Base-by-base conservation (phyloP, 352 stramenopile genomes). In the Phytophthora agathidicida region DNA sequence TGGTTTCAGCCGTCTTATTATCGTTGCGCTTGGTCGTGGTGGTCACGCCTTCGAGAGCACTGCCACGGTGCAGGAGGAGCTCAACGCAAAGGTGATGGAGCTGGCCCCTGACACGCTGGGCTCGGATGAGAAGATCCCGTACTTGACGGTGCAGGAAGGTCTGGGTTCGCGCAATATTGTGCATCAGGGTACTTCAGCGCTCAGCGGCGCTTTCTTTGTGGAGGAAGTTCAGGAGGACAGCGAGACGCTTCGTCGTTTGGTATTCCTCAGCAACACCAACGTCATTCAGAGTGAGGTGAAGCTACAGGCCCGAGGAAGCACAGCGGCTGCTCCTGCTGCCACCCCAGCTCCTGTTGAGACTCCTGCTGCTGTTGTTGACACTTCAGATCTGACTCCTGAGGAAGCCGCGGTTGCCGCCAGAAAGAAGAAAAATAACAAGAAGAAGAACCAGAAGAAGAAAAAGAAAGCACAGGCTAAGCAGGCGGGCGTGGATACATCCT, bases 231-330 rank as follows among this genome's bases (percentile, higher is more conserved):
- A 70, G 20, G 73, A 83, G 20, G 68, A 84, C 26, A 57, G 46
- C 48, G 61, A 86, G 16, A 66, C 45, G 8, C 57, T 81, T 24
- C 80, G 84, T 14, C 78, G 85, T n/a, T 66, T 94, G 23, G 72
- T 94, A 10, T 94, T 94, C 39, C 65, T 86, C 28, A 78, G 64
- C 44, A 91, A 91, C 49, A 79, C 66, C 5, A 86, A 88, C 46
- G 73, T 88, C 27, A 89, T 94, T 36, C 84, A 94, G 58, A 91
- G 77, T 53, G 84, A 94, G 36, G 83, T 89, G 16, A 69, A 74
- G 32, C 51, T 93, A 30, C 20, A 82, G 19, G 37, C 41, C 11
- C 36, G 45, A 10, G 45, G 37, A 27, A 45, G n/a, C 16, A 5
- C 36, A 53, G 33, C 32, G 9, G 28, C 42, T 6, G 28, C 45